Evolutionary conservation across 306 rosid species (phyloP).

Genomic region (Bauhinia variegata): DNA sequence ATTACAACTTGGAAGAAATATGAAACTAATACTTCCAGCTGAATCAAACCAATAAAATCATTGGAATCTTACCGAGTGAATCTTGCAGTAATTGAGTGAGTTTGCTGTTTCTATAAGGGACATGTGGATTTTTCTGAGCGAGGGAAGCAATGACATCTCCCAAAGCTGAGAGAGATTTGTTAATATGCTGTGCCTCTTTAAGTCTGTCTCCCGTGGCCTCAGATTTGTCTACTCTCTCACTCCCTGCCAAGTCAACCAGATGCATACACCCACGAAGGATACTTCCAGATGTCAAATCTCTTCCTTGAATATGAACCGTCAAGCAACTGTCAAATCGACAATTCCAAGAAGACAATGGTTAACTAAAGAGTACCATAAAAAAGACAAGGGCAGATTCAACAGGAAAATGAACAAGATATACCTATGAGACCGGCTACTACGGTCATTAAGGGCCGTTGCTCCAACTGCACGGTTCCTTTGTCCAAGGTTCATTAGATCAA

Average conservation of each 20-base stretch:
- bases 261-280: conserved; percentile 91
- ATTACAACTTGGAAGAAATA: conserved; percentile 6
- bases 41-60: conserved; percentile 5
- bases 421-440: conserved; percentile 99
- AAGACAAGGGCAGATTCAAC: conserved; percentile 18
- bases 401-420: conserved; percentile 26
- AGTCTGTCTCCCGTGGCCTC: conserved; percentile 96
- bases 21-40: neutral
- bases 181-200: conserved; percentile 95
- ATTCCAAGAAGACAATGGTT: conserved; percentile 34
- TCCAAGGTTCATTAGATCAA: conserved; percentile 91
- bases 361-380: conserved; percentile 3
- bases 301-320: conserved; percentile 98
- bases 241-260: conserved; percentile 95
- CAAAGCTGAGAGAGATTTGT: conserved; percentile 91
- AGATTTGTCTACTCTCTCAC: conserved; percentile 96
- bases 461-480: conserved; percentile 92
- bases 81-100: conserved; percentile 97
- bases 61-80: conserved; percentile 73
- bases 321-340: conserved; percentile 74
- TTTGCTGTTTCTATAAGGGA: conserved; percentile 95
- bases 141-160: conserved; percentile 98
- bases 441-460: conserved; percentile 94
- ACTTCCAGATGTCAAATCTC: conserved; percentile 85
- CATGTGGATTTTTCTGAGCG: conserved; percentile 92